phyloP scores from a whole-genome alignment of 2,329 filamentous ascomycete genomes.

The Neonectria magnoliae region DNA sequence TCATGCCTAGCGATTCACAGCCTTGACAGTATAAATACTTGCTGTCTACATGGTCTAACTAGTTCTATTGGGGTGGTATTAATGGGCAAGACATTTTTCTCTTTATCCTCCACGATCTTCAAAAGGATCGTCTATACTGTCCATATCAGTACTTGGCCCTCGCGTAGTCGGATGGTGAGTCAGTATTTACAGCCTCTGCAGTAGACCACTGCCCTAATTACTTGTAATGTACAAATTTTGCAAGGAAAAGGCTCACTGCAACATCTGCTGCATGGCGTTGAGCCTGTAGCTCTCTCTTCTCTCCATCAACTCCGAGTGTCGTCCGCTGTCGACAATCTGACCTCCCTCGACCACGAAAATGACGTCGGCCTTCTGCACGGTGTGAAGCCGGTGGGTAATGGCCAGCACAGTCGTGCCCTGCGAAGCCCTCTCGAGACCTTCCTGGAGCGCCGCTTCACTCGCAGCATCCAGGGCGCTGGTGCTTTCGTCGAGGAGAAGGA shows the following conservation, averaged over 20 bases:
- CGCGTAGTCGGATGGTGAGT: too few species aligned
- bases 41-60: too few species aligned
- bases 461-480: constrained; percentile 81
- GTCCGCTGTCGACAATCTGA: constrained; percentile 60
- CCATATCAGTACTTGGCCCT: too few species aligned
- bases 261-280: constrained; percentile 62
- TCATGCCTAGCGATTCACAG: too few species aligned
- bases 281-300: constrained; percentile 61
- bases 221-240: neutral
- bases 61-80: too few species aligned
- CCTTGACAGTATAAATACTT: too few species aligned
- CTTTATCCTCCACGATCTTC: too few species aligned
- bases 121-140: too few species aligned
- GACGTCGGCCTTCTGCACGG: constrained; percentile 63
- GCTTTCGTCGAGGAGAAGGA: constrained; percentile 83
- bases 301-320: constrained; percentile 63
- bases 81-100: too few species aligned
- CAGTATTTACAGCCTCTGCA: neutral
- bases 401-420: constrained; percentile 65
- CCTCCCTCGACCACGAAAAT: constrained; percentile 67
- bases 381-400: constrained; percentile 67
- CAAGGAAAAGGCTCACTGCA: constrained; percentile 32
- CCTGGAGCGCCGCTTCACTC: constrained; percentile 72
- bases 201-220: neutral
- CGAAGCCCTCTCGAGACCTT: constrained; percentile 69